phyloP scores from a whole-genome alignment of 768 basidiomycete species.

The Scleroderma citrinum region DNA sequence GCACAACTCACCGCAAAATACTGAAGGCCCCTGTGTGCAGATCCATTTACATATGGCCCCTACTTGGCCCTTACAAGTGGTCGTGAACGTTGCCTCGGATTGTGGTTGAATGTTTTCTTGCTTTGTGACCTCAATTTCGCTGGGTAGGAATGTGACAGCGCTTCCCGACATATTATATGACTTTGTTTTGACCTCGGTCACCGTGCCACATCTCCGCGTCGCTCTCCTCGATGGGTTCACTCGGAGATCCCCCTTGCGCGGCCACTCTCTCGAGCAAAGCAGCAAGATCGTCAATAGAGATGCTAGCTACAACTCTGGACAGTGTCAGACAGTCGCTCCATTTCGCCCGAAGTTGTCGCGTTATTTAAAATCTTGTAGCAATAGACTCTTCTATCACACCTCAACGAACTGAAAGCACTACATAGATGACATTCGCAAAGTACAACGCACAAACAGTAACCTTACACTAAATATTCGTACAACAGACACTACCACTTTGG shows the following conservation, averaged over 20 bases:
- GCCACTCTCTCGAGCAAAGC: background rate
- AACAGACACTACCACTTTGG: background rate
- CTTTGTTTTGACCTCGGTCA: background rate
- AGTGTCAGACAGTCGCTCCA: no score
- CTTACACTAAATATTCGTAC: background rate
- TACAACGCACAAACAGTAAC: slow-evolving; percentile 1
- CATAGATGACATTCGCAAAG: background rate
- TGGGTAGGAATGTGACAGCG: slow-evolving; percentile 3
- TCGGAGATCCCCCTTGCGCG: background rate
- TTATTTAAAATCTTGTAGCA: no score
- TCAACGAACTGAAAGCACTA: background rate
- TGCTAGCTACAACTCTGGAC: no score
- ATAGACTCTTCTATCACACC: background rate
- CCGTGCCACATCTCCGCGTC: no score
- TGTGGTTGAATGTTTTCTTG: background rate
- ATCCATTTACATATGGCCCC: no score
- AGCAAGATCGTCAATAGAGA: no score
- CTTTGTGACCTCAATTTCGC: slow-evolving; percentile 1
- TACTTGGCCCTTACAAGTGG: no score
- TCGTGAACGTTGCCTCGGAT: background rate
- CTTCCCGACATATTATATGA: background rate
- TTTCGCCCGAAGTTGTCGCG: no score
- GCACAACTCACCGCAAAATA: background rate
- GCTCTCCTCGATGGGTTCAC: background rate
- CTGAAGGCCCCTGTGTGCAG: background rate